Conservation (phyloP, 2,329 filamentous ascomycete species). For the Fonsecaea monophora region DNA sequence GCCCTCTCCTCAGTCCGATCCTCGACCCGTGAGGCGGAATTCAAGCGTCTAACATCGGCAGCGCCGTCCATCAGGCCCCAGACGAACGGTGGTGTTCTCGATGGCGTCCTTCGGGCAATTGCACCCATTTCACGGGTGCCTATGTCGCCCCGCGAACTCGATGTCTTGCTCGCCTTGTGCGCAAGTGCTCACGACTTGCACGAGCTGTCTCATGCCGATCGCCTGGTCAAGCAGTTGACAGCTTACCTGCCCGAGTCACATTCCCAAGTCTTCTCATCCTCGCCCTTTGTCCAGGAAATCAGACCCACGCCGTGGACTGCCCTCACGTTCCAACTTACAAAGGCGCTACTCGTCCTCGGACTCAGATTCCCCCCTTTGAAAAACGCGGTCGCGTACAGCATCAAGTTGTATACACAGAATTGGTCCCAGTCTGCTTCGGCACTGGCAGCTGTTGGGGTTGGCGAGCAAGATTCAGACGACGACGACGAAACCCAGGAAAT, state of each 20-base stretch:
- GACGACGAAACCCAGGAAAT: slow-evolving; percentile 65
- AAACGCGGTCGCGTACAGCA: slow-evolving; percentile 67
- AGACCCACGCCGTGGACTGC: slow-evolving; percentile 89
- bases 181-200: slow-evolving; percentile 81
- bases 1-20: slow-evolving; percentile 48
- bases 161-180: slow-evolving; percentile 88
- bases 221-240: slow-evolving; percentile 77
- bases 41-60: slow-evolving; percentile 47
- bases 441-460: slow-evolving; percentile 62
- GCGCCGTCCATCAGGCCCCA: slow-evolving; percentile 39
- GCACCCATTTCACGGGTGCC: slow-evolving; percentile 48
- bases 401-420: slow-evolving; percentile 75
- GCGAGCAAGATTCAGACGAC: slow-evolving; percentile 60
- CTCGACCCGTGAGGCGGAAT: slow-evolving; percentile 43
- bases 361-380: slow-evolving; percentile 73
- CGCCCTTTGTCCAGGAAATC: slow-evolving; percentile 81
- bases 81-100: slow-evolving; percentile 43
- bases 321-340: slow-evolving; percentile 77
- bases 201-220: slow-evolving; percentile 74
- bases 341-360: slow-evolving; percentile 81
- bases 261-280: slow-evolving; percentile 76
- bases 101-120: slow-evolving; percentile 48
- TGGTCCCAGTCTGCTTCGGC: slow-evolving; percentile 69
- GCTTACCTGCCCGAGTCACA: slow-evolving; percentile 88
- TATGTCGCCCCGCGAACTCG: slow-evolving; percentile 81